A percentile compares a stretch with the other conserved stretches of the same genome.
Evolutionary conservation across 371 early-diverging fungal genomes (phyloP).

Genomic region (Synchytrium microbalum): DNA sequence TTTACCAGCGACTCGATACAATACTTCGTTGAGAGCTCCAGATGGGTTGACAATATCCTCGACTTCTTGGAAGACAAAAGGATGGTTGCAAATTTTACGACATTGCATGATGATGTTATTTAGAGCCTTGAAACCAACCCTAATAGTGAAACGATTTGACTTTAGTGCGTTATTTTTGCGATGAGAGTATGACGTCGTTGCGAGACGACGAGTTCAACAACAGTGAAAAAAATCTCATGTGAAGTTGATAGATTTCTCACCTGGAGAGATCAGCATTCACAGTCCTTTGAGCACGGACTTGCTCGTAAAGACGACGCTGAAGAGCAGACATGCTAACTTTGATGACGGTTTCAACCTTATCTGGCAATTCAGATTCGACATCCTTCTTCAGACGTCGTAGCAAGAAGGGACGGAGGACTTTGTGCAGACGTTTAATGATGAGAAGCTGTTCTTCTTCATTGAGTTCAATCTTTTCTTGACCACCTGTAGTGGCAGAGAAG

Average conservation of each 20-base stretch:
- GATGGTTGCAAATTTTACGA: constrained; percentile 99
- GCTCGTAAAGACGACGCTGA: constrained; percentile 52
- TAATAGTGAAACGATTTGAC: constrained; percentile 43
- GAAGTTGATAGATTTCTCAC: constrained; percentile 15
- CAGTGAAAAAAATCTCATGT: background rate
- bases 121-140: constrained; percentile 50
- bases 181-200: no score
- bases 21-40: constrained; percentile 25
- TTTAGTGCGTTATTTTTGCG: no score
- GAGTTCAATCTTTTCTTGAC: constrained; percentile 78
- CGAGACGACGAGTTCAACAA: no score
- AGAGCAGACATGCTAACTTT: constrained; percentile 85
- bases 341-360: constrained; percentile 96
- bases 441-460: constrained; percentile 97
- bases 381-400: constrained; percentile 98
- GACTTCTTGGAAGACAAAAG: constrained; percentile 95
- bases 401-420: constrained; percentile 95
- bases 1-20: constrained; percentile 88
- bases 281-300: constrained; percentile 24
- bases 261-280: constrained; percentile 13
- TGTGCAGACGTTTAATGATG: constrained; percentile 95
- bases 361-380: constrained; percentile 96
- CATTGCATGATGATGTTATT: constrained; percentile 99
- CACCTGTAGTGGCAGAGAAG: constrained; percentile 63
- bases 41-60: constrained; percentile 71